phyloP scores from a whole-genome alignment of 1,284 basidiomycete genomes.

The Cryptococcus hybrid region DNA sequence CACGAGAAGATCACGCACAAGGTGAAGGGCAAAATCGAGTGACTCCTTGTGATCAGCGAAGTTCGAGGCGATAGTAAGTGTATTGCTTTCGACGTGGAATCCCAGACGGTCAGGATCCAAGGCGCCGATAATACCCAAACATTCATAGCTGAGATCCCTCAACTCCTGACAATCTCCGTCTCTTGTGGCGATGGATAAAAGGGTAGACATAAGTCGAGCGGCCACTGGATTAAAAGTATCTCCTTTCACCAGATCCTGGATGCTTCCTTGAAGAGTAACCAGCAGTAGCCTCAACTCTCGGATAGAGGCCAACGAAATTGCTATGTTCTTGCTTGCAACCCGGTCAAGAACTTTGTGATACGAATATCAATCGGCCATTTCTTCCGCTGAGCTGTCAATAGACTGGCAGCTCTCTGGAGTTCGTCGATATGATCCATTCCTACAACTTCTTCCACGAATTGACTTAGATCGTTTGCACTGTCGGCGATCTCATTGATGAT shows the following conservation, averaged over 20 bases:
- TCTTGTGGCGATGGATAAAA: constrained; percentile 70
- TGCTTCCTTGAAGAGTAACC: constrained; percentile 55
- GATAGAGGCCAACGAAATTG: constrained; percentile 74
- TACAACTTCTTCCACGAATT: constrained; percentile 71
- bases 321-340: constrained; percentile 74
- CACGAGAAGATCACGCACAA: constrained; percentile 83
- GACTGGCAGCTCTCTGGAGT: constrained; percentile 56
- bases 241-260: constrained; percentile 68
- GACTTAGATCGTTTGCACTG: constrained; percentile 54
- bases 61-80: constrained; percentile 75
- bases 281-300: constrained; percentile 72
- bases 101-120: constrained; percentile 89
- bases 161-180: constrained; percentile 68
- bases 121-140: constrained; percentile 90
- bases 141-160: constrained; percentile 75
- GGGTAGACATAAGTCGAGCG: constrained; percentile 65
- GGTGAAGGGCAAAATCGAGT: constrained; percentile 75
- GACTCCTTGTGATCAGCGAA: constrained; percentile 81
- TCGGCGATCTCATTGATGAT: constrained; percentile 74
- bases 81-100: constrained; percentile 54
- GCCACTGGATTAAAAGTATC: constrained; percentile 81
- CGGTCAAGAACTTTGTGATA: constrained; percentile 71
- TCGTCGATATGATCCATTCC: constrained; percentile 71
- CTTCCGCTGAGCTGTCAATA: constrained; percentile 57
- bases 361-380: constrained; percentile 58